Conservation (phyloP, 768 basidiomycete genomes). For the Boletus bicolor region DNA sequence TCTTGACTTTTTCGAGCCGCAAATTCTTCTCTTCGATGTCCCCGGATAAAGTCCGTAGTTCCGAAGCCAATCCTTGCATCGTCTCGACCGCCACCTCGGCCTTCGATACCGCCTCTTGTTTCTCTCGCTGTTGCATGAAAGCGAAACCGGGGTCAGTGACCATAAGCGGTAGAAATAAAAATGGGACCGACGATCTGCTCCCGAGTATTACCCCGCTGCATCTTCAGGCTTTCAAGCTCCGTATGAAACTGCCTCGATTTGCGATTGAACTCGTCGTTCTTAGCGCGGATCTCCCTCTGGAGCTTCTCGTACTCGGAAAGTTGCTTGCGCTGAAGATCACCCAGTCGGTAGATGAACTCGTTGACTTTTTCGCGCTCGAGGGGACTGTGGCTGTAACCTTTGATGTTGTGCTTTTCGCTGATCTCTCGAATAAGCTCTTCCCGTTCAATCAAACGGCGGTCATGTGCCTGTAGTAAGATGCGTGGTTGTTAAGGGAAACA, state of each 20-base stretch:
- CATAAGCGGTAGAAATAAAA: not conserved
- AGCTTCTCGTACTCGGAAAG: conserved; percentile 62
- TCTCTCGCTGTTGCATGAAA: conserved; percentile 39
- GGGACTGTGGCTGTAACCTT: conserved; percentile 68
- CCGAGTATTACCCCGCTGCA: conserved; percentile 49
- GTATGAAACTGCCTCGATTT: conserved; percentile 56
- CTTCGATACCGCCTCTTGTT: conserved; percentile 47
- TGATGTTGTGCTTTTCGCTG: conserved; percentile 63
- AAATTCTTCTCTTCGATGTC: conserved; percentile 71
- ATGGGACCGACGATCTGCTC: conserved; percentile 52
- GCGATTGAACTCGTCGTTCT: conserved; percentile 63
- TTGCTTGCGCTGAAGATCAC: conserved; percentile 60
- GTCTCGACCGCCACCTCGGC: conserved; percentile 57
- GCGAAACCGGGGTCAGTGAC: not conserved
- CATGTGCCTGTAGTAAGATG: conserved; percentile 56
- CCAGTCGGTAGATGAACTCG: conserved; percentile 68
- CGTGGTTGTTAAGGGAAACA: not conserved
- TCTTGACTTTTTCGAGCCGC: conserved; percentile 57
- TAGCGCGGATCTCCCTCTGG: conserved; percentile 57
- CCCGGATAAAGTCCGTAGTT: conserved; percentile 49
- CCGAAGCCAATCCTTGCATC: conserved; percentile 50
- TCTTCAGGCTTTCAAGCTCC: conserved; percentile 50
- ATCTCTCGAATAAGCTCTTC: conserved; percentile 73
- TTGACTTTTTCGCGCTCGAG: conserved; percentile 68
- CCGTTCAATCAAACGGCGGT: conserved; percentile 62